A percentile compares a stretch with the other conserved stretches of the same genome.
These are phyloP conservation scores for Tillandsia fasciculata DNA, from an alignment of 176 grass and related monocot species.

Conservation along the genomic window DNA sequence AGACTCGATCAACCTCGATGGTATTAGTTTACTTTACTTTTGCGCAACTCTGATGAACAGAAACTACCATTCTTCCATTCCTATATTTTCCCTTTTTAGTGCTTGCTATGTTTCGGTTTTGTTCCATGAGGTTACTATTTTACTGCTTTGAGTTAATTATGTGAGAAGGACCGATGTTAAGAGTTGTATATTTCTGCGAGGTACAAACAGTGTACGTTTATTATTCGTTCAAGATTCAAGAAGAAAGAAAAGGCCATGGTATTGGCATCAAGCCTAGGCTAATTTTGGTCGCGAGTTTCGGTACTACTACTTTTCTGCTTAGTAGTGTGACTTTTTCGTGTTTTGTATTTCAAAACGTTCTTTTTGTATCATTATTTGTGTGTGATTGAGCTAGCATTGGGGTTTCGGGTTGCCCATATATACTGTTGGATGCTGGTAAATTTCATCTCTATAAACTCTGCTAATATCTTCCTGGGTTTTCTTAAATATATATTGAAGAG, in stretches of 20 bases:
- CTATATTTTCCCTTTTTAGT: background rate
- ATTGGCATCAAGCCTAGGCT: too few species aligned
- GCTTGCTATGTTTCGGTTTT: conserved; percentile 5
- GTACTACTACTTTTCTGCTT: too few species aligned
- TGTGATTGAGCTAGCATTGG: too few species aligned
- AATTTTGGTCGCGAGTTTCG: too few species aligned
- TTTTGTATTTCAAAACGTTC: too few species aligned
- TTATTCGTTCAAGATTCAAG: conserved; percentile 15
- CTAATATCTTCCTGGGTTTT: too few species aligned
- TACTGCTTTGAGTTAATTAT: background rate
- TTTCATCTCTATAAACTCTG: too few species aligned
- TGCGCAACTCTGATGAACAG: background rate
- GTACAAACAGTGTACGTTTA: conserved; percentile 13
- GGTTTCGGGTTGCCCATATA: too few species aligned
- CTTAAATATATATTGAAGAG: too few species aligned
- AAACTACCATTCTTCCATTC: background rate
- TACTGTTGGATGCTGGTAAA: too few species aligned
- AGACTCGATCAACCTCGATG: background rate
- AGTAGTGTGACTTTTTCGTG: too few species aligned
- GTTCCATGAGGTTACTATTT: background rate
- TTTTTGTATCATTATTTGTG: too few species aligned
- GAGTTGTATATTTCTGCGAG: conserved; percentile 20
- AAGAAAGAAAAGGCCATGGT: background rate
- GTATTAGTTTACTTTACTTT: background rate
- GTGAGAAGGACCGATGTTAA: conserved; percentile 14